phyloP scores from a whole-genome alignment of 164 flowering plant species.

The Stephania cephalantha region DNA sequence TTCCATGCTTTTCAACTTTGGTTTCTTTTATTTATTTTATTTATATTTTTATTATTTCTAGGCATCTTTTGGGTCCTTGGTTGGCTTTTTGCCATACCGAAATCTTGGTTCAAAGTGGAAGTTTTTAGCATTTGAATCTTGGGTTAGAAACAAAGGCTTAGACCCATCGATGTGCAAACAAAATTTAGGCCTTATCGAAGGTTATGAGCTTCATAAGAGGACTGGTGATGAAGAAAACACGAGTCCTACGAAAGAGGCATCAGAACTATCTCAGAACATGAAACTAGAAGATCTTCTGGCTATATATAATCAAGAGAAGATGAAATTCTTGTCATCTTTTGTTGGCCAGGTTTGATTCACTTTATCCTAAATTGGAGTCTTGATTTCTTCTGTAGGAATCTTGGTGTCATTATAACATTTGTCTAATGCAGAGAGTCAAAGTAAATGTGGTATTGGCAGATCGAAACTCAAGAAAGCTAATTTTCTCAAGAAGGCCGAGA shows the following conservation, averaged over 20 bases:
- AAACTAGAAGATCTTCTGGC: conserved; percentile 71
- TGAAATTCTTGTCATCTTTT: conserved; percentile 73
- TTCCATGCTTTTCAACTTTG: conserved; percentile 4
- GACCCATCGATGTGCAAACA: conserved; percentile 67
- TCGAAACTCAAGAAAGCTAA: conserved; percentile 56
- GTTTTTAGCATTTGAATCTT: conserved; percentile 88
- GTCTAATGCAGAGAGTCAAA: conserved; percentile 54
- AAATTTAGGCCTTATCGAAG: conserved; percentile 51
- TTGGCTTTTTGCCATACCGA: conserved; percentile 86
- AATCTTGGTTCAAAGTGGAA: conserved; percentile 75
- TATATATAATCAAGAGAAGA: conserved; percentile 78
- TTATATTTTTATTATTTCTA: conserved; percentile 19
- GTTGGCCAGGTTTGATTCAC: conserved; percentile 70
- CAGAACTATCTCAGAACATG: conserved; percentile 43
- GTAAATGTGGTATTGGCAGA: conserved; percentile 64
- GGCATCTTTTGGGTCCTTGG: conserved; percentile 82
- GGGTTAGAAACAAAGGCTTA: conserved; percentile 79
- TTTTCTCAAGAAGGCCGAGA: conserved; percentile 71
- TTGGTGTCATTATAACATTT: not conserved
- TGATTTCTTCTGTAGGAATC: not conserved
- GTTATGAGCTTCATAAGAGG: conserved; percentile 30
- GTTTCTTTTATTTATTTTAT: not conserved
- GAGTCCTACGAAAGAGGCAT: conserved; percentile 23
- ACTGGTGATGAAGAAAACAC: conserved; percentile 21
- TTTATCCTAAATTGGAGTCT: conserved; percentile 5